Conservation (phyloP, 129 eudicot genomes). For the Deinandra increscens region DNA sequence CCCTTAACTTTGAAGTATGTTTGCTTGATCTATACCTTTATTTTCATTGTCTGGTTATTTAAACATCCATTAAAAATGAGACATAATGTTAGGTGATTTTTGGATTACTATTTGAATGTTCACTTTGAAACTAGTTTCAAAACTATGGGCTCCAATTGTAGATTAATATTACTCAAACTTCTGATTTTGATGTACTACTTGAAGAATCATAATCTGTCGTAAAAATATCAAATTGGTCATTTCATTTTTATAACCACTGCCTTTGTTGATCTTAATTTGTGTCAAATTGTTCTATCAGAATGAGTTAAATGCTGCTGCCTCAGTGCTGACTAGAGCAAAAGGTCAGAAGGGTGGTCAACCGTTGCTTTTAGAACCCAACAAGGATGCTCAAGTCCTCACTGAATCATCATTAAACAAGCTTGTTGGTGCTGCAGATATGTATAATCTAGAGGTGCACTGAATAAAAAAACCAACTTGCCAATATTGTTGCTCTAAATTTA, state of each 20-base stretch:
- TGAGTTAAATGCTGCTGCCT: slow-evolving; percentile 43
- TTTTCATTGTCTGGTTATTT: background rate
- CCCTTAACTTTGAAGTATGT: slow-evolving; percentile 57
- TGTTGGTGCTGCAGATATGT: slow-evolving; percentile 80
- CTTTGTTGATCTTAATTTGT: background rate
- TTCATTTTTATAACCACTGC: background rate
- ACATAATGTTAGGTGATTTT: background rate
- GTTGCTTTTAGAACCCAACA: slow-evolving; percentile 33
- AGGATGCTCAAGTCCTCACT: slow-evolving; percentile 56
- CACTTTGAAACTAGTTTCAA: background rate
- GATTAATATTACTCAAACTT: background rate
- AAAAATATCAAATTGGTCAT: background rate
- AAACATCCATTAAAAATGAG: background rate
- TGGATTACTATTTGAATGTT: background rate
- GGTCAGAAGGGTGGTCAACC: slow-evolving; percentile 43
- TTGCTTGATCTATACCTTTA: background rate
- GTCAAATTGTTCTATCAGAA: slow-evolving; percentile 37
- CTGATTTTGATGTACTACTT: background rate
- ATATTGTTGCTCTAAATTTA: background rate
- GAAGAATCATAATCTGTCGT: background rate
- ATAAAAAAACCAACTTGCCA: background rate
- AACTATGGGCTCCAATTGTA: background rate
- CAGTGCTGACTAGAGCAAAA: slow-evolving; percentile 40
- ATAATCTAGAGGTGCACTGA: slow-evolving; percentile 59
- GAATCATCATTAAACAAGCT: slow-evolving; percentile 81